Evolutionary conservation across 768 basidiomycete species (phyloP), one percentile per base, ranked within the genome.

Genomic region (Rossbeevera mucosa): DNA sequence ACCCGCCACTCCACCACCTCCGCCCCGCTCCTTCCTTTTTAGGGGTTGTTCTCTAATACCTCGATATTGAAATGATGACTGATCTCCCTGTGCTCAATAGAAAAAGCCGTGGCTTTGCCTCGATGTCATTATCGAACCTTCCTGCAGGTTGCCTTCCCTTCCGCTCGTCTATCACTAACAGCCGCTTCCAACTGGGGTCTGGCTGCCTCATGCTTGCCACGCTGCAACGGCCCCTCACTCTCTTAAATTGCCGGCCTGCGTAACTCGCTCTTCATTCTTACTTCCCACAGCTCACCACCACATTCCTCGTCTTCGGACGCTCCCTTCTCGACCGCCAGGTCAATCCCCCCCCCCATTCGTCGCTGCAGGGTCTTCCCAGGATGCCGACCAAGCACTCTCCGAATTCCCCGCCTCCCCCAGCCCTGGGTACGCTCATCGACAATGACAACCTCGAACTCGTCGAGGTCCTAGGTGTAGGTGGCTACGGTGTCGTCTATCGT

Each of bases 401-500:
- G n/a, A 69, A 44, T 25, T 70, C 71, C 28, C 82, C 83, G 44
- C 72, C 77, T 57, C 71, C 75, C 56, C 76, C 76, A 30, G 66
- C 74, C 56, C 72, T 88, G 55, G 94, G 94, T 42, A 85, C 86
- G 56, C 71, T 82, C 66, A 91, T 98, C 75, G 91, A 94, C 77
- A 78, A 81, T 57, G 85, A 83, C 59, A 74, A 81, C 45, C 81
- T 97, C 53, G 81, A 93, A 70, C 85, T 98, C 54, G 80, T 88
- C 60, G 83, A 88, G 62, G 80, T 94, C 56, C 81, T 98, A 46
- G 95, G 95, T 30, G 82, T 88, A 29, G 95, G 95, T 12, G 94
- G 94, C 21, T 98, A 96, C 66, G 95, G 95, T 50, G 85, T 94
- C 60, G 95, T 97, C 11, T 96, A 95, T 69, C 87, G 89, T 51